phyloP scores from a whole-genome alignment of 2,329 filamentous ascomycete species.

The Aureobasidium namibiae region DNA sequence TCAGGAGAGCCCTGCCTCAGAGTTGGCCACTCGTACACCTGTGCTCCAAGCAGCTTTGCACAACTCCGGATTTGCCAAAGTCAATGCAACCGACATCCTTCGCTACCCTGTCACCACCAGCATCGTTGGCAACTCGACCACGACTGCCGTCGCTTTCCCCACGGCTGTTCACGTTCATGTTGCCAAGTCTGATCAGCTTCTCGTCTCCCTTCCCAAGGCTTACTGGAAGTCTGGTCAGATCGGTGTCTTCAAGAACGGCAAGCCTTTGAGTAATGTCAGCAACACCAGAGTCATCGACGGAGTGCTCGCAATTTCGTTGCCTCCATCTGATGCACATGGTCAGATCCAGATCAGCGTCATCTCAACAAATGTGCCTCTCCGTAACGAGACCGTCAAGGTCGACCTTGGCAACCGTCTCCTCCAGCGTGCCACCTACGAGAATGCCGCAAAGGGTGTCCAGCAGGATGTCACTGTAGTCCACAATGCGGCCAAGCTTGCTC shows the following conservation, averaged over 20 bases:
- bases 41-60: neutral
- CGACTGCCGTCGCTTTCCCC: neutral
- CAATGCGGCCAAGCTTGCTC: conserved; percentile 1
- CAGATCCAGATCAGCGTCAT: conserved; percentile 4
- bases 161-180: conserved; percentile 7
- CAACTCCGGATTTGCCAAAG: neutral
- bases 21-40: neutral
- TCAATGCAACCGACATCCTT: conserved; percentile 8
- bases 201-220: conserved; percentile 4
- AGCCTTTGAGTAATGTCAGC: neutral
- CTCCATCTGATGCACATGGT: conserved; percentile 6
- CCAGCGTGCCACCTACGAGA: conserved; percentile 13
- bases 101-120: conserved; percentile 2
- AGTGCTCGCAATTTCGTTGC: neutral
- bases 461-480: conserved; percentile 11
- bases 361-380: neutral
- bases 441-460: conserved; percentile 9
- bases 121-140: neutral
- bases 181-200: conserved; percentile 4
- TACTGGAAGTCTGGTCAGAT: conserved; percentile 6
- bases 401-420: conserved; percentile 13
- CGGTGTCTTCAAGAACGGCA: conserved; percentile 1
- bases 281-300: conserved; percentile 6
- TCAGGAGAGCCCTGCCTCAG: neutral
- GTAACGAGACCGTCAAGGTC: conserved; percentile 11